A percentile compares a stretch with the other conserved stretches of the same genome.
Evolutionary conservation across 1,139 yeast species (phyloP).

Genomic region (Sugiyamaella sp.): DNA sequence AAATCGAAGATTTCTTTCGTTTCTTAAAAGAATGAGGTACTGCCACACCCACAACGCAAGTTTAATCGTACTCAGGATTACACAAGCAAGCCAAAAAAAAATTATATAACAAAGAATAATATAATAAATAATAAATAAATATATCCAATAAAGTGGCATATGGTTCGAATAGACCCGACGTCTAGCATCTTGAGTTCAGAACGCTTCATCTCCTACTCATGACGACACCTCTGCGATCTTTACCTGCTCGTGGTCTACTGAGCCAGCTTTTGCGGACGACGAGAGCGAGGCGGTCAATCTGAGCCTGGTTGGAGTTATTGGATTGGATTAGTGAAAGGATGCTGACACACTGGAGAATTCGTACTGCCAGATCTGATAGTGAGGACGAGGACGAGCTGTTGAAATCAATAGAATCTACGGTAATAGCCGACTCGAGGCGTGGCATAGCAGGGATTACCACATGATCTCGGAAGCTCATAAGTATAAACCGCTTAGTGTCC

Average conservation of each 20-base stretch:
- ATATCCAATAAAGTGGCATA: background rate
- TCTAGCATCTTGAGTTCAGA: too few relatives aligned
- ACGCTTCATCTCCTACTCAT: slow-evolving; percentile 4
- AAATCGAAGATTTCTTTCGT: too few relatives aligned
- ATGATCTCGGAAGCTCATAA: slow-evolving; percentile 43
- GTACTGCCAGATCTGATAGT: slow-evolving; percentile 42
- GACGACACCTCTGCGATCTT: slow-evolving; percentile 38
- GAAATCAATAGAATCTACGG: slow-evolving; percentile 31
- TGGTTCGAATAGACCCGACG: too few relatives aligned
- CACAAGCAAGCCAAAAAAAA: too few relatives aligned
- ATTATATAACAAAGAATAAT: slow-evolving; percentile 1
- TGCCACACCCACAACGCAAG: too few relatives aligned
- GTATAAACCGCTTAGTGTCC: slow-evolving; percentile 41
- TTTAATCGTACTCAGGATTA: too few relatives aligned
- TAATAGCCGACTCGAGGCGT: slow-evolving; percentile 51
- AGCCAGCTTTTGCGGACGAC: slow-evolving; percentile 38
- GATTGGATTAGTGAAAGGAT: slow-evolving; percentile 54
- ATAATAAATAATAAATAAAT: background rate
- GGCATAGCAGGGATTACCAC: slow-evolving; percentile 43
- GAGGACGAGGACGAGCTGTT: slow-evolving; percentile 21
- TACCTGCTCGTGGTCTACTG: slow-evolving; percentile 37
- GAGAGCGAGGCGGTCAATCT: slow-evolving; percentile 50
- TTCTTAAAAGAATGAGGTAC: too few relatives aligned
- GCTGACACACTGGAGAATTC: slow-evolving; percentile 60
- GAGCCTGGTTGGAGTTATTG: slow-evolving; percentile 54